These are phyloP conservation scores for Ensete glaucum DNA, from an alignment of 176 grass and related monocot species.

Conservation along the genomic window DNA sequence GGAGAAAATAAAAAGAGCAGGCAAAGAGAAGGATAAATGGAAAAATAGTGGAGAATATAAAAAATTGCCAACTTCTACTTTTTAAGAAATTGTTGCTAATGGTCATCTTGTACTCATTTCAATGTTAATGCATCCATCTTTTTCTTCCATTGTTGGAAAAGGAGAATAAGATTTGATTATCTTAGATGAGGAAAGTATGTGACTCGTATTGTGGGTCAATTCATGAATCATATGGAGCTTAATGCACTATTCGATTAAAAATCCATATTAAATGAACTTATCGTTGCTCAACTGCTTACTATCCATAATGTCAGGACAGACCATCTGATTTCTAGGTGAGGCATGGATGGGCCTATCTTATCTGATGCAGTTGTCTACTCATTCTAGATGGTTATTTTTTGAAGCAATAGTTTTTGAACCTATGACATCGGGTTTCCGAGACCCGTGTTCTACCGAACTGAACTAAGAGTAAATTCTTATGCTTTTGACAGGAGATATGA, in stretches of 20 bases:
- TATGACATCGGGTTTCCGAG: too few species aligned
- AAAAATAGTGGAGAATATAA: neutral
- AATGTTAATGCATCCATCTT: neutral
- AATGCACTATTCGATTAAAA: neutral
- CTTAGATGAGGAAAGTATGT: neutral
- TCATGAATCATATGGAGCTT: neutral
- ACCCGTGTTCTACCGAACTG: too few species aligned
- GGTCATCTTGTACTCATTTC: neutral
- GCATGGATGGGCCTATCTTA: neutral
- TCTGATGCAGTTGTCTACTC: neutral
- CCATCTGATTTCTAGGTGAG: neutral
- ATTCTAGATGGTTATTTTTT: neutral
- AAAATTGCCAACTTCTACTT: neutral
- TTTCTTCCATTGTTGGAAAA: neutral
- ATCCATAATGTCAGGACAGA: neutral
- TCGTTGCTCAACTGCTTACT: neutral
- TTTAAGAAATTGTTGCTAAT: neutral
- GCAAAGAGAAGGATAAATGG: neutral
- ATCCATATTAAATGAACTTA: neutral
- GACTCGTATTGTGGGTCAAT: neutral
- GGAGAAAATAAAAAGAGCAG: neutral
- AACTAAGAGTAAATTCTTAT: too few species aligned
- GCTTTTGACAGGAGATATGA: too few species aligned
- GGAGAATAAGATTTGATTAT: neutral
- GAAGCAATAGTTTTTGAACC: neutral